Percentiles rank a stretch among this genome's conserved stretches.
These are phyloP conservation scores for Colletotrichum shisoi DNA, from an alignment of 2,329 filamentous ascomycete species.

Conservation along the genomic window DNA sequence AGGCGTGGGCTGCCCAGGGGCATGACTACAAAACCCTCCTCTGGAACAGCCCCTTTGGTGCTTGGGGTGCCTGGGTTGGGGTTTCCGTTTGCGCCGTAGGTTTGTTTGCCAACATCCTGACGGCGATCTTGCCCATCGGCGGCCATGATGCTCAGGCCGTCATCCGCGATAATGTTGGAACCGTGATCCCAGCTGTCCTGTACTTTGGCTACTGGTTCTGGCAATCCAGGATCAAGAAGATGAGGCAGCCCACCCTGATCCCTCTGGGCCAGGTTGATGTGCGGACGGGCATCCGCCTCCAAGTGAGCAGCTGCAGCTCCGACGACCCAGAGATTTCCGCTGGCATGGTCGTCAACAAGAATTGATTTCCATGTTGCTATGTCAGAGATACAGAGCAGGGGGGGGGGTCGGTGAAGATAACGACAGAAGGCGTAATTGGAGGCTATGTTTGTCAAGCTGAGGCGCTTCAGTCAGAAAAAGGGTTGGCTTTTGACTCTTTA, in stretches of 20 bases:
- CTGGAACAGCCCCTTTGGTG: conserved; percentile 46
- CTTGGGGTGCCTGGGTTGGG: conserved; percentile 43
- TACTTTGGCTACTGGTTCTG: conserved; percentile 43
- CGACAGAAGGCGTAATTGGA: too few species aligned
- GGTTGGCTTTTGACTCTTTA: too few species aligned
- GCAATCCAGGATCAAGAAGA: conserved; percentile 28
- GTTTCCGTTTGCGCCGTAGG: conserved; percentile 45
- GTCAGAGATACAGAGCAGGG: background rate
- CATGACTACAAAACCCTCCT: conserved; percentile 48
- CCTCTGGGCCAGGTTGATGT: conserved; percentile 44
- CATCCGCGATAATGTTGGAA: conserved; percentile 45
- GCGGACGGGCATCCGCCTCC: conserved; percentile 37
- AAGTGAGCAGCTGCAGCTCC: background rate
- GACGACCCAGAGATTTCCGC: conserved; percentile 20
- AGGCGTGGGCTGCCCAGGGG: conserved; percentile 51
- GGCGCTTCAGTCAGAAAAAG: background rate
- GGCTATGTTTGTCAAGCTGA: background rate
- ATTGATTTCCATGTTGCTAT: background rate
- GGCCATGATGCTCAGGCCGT: conserved; percentile 40
- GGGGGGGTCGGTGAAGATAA: background rate
- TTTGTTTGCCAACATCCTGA: conserved; percentile 46
- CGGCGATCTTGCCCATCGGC: conserved; percentile 41
- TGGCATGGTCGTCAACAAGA: background rate
- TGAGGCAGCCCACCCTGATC: conserved; percentile 39
- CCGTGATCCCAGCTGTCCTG: conserved; percentile 42